Evolutionary conservation across 2,329 filamentous ascomycete genomes (phyloP), one percentile per base, ranked within the genome.

Genomic region (Cytospora chrysosperma): DNA sequence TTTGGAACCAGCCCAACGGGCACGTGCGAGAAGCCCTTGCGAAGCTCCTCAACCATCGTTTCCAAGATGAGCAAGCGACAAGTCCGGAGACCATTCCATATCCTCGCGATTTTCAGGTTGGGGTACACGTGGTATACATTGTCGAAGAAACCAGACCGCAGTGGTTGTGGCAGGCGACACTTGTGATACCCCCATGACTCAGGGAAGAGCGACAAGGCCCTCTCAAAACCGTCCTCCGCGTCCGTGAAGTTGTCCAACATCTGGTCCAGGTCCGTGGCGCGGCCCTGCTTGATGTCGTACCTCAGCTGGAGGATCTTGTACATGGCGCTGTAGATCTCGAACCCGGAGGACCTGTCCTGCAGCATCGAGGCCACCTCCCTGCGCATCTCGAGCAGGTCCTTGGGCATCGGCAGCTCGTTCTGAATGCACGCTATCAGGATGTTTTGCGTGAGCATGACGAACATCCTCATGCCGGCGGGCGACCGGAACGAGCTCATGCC

Each of bases 341-440:
- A 78, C 6, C 76, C 74, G 1, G 79, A 74, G n/a, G 78, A 75
- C 13, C 71, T 71, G 4, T 71, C 71, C n/a, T 75, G 52, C 3
- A 76, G 67, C 6, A 74, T 70, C 51, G 75, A 71, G 17, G 71
- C 70, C 50, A 83, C 76, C 56, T 81, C 75, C 27, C 73, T 70
- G 56, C 81, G 77, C 51, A 85, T 78, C 27, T 81, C 74, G 32
- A 79, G 72, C 63, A 85, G 74, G 37, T 76, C 71, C n/a, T 75
- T 68, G 4, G 82, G 83, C 74, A 85, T 78, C 15, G 80, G 76
- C 30, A 79, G 71, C 37, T 78, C 77, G 57, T 76, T 77, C 65
- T 83, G 81, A 28, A 84, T 76, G 69, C 82, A 84, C 67, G 78
- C 81, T 65, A 85, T 79, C 63, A 84, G 74, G 37, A 83, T 76